phyloP scores from a whole-genome alignment of 768 basidiomycete genomes.

The Russula sp. region DNA sequence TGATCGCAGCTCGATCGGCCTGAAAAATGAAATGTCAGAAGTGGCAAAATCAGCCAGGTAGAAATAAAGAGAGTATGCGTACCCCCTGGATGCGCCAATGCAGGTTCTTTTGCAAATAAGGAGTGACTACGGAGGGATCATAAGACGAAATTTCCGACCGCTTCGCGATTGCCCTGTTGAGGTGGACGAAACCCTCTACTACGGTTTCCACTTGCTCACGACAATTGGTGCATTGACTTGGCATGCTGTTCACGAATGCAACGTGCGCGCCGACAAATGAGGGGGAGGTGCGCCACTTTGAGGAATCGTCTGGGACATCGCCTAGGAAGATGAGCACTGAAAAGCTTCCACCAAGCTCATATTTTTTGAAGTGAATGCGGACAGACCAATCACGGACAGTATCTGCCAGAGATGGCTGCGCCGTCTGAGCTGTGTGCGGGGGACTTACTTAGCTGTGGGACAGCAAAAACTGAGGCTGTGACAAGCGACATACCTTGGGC shows the following conservation, averaged over 20 bases:
- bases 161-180: constrained; percentile 30
- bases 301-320: constrained; percentile 31
- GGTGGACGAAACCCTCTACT: constrained; percentile 38
- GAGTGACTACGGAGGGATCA: constrained; percentile 32
- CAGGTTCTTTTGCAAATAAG: constrained; percentile 34
- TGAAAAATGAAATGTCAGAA: not conserved
- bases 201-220: constrained; percentile 24
- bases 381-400: constrained; percentile 34
- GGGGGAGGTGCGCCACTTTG: constrained; percentile 31
- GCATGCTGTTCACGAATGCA: constrained; percentile 35
- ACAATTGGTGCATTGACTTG: constrained; percentile 36
- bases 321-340: constrained; percentile 42
- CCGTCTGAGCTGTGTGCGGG: not conserved
- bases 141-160: constrained; percentile 27
- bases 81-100: constrained; percentile 32
- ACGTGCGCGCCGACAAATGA: constrained; percentile 37
- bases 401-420: not conserved
- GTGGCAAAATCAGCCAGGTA: not conserved
- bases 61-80: not conserved
- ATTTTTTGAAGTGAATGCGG: constrained; percentile 36
- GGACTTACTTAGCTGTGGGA: not conserved
- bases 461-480: not conserved
- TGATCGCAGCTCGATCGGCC: too few relatives aligned
- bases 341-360: constrained; percentile 37
- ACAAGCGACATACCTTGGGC: not conserved